A percentile compares a stretch with the other conserved stretches of the same genome.
phyloP scores from a whole-genome alignment of 441 rosid genomes.

The Brassica balearica region DNA sequence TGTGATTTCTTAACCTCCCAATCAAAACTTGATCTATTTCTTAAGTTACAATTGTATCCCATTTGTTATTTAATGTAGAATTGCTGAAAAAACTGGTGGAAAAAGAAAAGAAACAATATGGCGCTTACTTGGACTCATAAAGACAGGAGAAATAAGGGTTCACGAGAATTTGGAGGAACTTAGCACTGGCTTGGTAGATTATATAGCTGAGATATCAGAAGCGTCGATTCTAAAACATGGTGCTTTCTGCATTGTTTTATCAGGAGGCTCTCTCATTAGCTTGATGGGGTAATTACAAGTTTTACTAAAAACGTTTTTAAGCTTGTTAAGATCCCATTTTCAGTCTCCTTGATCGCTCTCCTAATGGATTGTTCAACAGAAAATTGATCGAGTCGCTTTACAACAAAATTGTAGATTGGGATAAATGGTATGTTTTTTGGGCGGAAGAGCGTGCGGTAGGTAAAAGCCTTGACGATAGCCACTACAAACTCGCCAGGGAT shows the following conservation, averaged over 20 bases:
- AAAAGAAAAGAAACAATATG: constrained; percentile 48
- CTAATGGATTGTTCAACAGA: constrained; percentile 52
- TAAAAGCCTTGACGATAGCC: constrained; percentile 80
- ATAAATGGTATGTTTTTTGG: constrained; percentile 89
- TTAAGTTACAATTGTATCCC: constrained; percentile 9
- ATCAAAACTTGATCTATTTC: constrained; percentile 23
- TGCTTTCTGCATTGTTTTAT: constrained; percentile 79
- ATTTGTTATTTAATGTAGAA: constrained; percentile 32
- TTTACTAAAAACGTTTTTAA: neutral
- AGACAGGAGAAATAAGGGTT: constrained; percentile 75
- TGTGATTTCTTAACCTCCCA: constrained; percentile 1
- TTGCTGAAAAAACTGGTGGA: constrained; percentile 18
- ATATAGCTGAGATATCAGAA: constrained; percentile 84
- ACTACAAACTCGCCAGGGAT: constrained; percentile 87
- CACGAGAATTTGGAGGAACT: constrained; percentile 80
- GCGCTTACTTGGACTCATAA: constrained; percentile 57
- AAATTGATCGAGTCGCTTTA: constrained; percentile 86
- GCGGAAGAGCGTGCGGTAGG: constrained; percentile 87
- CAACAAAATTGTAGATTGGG: constrained; percentile 87
- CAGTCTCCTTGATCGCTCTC: neutral
- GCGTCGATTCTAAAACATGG: constrained; percentile 87
- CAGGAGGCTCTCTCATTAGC: constrained; percentile 87
- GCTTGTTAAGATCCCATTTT: neutral
- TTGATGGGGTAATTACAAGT: constrained; percentile 64
- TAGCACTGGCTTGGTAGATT: constrained; percentile 79